Base-by-base conservation (phyloP, 768 basidiomycete genomes). In the Postia placenta region DNA sequence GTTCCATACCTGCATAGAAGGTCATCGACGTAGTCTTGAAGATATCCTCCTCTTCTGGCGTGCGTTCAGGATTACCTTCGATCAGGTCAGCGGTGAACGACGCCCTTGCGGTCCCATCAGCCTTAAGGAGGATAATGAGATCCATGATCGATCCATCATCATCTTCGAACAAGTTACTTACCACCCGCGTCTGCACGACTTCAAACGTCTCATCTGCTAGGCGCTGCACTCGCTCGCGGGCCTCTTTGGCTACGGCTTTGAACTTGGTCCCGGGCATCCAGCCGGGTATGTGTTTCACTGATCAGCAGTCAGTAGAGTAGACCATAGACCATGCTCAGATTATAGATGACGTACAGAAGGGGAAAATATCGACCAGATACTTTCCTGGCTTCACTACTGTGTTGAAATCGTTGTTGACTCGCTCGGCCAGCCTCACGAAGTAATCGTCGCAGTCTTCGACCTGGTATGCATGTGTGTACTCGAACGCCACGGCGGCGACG, bases 381-480 rank as follows among this genome's bases (percentile, higher is more conserved):
- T 20, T 19, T 17, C 54, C 43, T 11, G 51, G 38, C 5, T 47
- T 36, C 25, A 50, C 24, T 20, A 45, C 45, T 11, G 19, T 23
- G 5, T 42, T 23, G 9, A 48, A 43, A 2, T 35, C 38, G 1
- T 38, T 30, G 4, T 39, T 44, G 11, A 44, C 49, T 6, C 40
- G 41, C 6, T 51, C 54, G 5, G 50, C 50, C 4, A 35, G 28
- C 48, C 19, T 41, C 45, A 14, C 51, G 23, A 25, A 55, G n/a
- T 45, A 50, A 24, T 55, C 54, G 12, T 12, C n/a, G n/a, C n/a
- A n/a, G n/a, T n/a, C n/a, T n/a, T n/a, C n/a, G n/a, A n/a, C n/a
- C n/a, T n/a, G n/a, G 61, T 39, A 4, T 50, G 39, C 46, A 61
- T 54, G 47, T 58, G 55, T 39, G 55, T 51, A 11, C 60, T 62